Evolutionary conservation across 176 grass and related monocot genomes (phyloP).

Genomic region (Bolboschoenus planiculmis): DNA sequence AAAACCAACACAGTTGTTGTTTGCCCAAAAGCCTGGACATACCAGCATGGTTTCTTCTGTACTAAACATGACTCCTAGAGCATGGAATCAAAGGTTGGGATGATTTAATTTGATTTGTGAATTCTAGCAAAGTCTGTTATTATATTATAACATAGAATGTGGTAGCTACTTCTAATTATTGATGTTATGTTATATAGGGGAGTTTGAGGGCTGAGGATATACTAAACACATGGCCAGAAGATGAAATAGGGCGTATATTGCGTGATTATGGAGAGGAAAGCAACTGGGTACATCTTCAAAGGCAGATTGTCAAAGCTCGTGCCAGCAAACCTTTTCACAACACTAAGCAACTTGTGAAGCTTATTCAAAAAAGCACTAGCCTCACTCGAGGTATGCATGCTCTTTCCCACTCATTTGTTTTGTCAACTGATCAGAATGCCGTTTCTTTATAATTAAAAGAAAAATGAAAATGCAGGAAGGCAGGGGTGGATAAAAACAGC

Average conservation of each 20-base stretch:
- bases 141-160: neutral
- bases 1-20: neutral
- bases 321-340: constrained; percentile 41
- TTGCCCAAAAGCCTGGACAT: neutral
- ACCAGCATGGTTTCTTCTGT: neutral
- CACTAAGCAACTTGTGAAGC: constrained; percentile 57
- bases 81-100: neutral
- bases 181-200: constrained; percentile 34
- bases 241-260: constrained; percentile 71
- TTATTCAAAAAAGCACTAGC: constrained; percentile 48
- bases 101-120: neutral
- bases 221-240: constrained; percentile 82
- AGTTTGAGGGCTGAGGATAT: constrained; percentile 85
- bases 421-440: neutral
- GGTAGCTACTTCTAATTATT: neutral
- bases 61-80: neutral
- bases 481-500: constrained; percentile 95
- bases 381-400: constrained; percentile 41
- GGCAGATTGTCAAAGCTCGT: constrained; percentile 56
- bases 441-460: neutral
- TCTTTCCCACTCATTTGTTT: constrained; percentile 8
- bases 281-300: constrained; percentile 78
- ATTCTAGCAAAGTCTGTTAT: neutral
- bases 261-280: constrained; percentile 91
- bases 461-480: constrained; percentile 53